Evolutionary conservation across 352 stramenopile genomes (phyloP).

Genomic region (Phytophthora rubi): DNA sequence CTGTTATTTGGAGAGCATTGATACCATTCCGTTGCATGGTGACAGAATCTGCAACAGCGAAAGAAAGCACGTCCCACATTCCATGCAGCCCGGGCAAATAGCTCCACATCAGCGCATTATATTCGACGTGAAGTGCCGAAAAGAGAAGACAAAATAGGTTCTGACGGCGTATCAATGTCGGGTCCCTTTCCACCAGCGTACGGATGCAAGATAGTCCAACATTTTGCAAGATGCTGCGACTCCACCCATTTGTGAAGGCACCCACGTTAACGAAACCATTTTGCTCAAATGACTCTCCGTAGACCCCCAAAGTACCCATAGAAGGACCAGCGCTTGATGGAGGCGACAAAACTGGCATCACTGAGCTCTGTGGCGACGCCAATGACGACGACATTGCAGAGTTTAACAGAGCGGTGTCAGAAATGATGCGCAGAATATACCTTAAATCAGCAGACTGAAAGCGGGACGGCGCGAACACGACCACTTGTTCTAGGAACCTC

Average conservation of each 20-base stretch:
- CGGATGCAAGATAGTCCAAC: conserved; percentile 78
- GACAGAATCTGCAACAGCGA: conserved; percentile 33
- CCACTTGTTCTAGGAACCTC: conserved; percentile 84
- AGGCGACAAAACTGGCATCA: conserved; percentile 27
- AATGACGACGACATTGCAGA: conserved; percentile 14
- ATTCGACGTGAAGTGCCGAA: conserved; percentile 77
- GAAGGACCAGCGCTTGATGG: conserved; percentile 23
- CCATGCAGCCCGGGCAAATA: conserved; percentile 73
- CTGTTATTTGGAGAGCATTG: conserved; percentile 58
- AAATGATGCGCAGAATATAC: conserved; percentile 70
- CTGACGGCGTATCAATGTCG: conserved; percentile 61
- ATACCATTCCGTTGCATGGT: conserved; percentile 43
- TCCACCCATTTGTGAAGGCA: conserved; percentile 56
- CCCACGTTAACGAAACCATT: conserved; percentile 50
- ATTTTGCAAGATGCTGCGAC: conserved; percentile 73
- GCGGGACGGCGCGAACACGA: conserved; percentile 74
- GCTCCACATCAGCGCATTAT: conserved; percentile 61
- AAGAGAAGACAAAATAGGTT: conserved; percentile 79
- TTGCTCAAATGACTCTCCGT: conserved; percentile 34
- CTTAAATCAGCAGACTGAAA: conserved; percentile 63
- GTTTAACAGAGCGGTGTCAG: conserved; percentile 46
- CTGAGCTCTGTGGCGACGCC: conserved; percentile 18
- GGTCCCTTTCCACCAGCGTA: conserved; percentile 80
- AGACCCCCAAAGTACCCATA: conserved; percentile 27
- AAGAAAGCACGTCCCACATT: conserved; percentile 72